A percentile compares a stretch with the other conserved stretches of the same genome.
Evolutionary conservation across 2,329 filamentous ascomycete genomes (phyloP).

Genomic region (Claviceps sp.): DNA sequence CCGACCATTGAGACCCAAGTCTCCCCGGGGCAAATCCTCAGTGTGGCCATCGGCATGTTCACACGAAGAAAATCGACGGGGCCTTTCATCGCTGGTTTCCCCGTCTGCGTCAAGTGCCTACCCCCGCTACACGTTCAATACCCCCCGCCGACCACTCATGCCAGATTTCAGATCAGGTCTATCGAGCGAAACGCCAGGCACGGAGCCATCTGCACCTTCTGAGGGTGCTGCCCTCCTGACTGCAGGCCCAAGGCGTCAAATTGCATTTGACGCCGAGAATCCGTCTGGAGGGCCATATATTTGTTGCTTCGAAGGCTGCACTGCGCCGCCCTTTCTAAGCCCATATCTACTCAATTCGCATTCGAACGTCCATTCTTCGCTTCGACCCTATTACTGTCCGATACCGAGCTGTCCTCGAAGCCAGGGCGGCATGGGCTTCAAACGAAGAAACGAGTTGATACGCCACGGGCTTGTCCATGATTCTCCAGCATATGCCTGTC

Average conservation of each 20-base stretch:
- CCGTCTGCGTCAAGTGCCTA: constrained; percentile 26
- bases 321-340: constrained; percentile 61
- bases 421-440: constrained; percentile 54
- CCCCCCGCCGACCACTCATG: constrained; percentile 21
- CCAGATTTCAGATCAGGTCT: constrained; percentile 30
- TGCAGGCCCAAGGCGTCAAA: constrained; percentile 37
- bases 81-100: constrained; percentile 33
- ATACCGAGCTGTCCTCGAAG: constrained; percentile 49
- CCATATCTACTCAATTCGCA: constrained; percentile 69
- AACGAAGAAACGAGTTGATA: constrained; percentile 63
- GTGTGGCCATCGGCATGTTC: constrained; percentile 36
- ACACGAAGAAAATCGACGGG: constrained; percentile 30
- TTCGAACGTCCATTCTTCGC: constrained; percentile 55
- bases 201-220: constrained; percentile 29
- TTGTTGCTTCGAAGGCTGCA: constrained; percentile 52
- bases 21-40: constrained; percentile 16
- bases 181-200: constrained; percentile 32
- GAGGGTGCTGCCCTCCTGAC: constrained; percentile 26
- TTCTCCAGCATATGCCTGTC: constrained; percentile 89
- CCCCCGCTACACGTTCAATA: constrained; percentile 20
- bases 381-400: constrained; percentile 51
- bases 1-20: constrained; percentile 17
- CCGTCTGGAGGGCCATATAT: constrained; percentile 38
- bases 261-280: constrained; percentile 39
- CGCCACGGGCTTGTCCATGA: constrained; percentile 77